These are phyloP conservation scores for Adiantum capillusveneris DNA, from an alignment of 75 land plant species.

Conservation along the genomic window DNA sequence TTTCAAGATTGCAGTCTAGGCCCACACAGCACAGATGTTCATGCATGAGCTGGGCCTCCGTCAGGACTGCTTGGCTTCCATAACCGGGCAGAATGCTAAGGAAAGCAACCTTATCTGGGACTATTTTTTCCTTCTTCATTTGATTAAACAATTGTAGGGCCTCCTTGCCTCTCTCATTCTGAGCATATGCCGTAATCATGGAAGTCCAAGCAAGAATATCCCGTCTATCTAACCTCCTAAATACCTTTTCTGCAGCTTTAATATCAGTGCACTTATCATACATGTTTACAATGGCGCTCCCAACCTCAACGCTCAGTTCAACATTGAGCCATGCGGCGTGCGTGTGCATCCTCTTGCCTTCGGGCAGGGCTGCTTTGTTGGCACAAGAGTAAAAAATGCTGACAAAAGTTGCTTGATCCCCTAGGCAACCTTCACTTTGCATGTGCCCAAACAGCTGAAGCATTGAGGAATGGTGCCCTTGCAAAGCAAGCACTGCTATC, in stretches of 20 bases:
- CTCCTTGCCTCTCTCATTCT: constrained; percentile 37
- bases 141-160: constrained; percentile 35
- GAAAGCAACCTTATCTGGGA: constrained; percentile 41
- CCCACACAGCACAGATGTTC: constrained; percentile 4
- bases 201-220: constrained; percentile 58
- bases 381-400: background rate
- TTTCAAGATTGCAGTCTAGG: constrained; percentile 16
- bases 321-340: background rate
- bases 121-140: constrained; percentile 21
- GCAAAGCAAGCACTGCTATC: constrained; percentile 26
- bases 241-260: constrained; percentile 2
- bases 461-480: background rate
- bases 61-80: constrained; percentile 20
- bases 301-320: constrained; percentile 1
- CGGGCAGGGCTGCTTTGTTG: background rate
- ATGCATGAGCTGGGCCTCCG: constrained; percentile 27
- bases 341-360: constrained; percentile 1
- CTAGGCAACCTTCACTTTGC: constrained; percentile 3
- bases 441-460: background rate
- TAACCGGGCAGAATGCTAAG: constrained; percentile 45
- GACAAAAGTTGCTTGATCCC: background rate
- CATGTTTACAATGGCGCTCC: constrained; percentile 6
- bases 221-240: background rate
- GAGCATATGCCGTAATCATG: constrained; percentile 46
- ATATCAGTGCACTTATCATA: constrained; percentile 3